Evolutionary conservation across 2,329 filamentous ascomycete species (phyloP).

Genomic region (Trichophyton equinum): DNA sequence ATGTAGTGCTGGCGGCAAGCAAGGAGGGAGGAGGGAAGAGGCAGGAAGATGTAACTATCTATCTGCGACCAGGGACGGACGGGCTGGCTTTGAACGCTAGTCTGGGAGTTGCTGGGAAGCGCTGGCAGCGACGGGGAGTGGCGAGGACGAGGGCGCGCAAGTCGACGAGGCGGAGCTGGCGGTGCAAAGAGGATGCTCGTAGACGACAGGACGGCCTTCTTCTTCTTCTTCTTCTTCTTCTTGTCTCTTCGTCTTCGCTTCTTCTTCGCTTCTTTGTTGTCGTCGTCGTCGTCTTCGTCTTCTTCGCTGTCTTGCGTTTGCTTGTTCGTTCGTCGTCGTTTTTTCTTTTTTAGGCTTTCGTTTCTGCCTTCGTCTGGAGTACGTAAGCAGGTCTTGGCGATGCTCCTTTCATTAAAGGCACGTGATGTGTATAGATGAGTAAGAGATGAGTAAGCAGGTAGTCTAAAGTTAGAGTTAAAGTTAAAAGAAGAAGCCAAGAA

Average conservation of each 20-base stretch:
- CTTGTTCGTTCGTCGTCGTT: not conserved
- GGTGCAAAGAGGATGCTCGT: not conserved
- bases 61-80: not conserved
- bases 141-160: not conserved
- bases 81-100: not conserved
- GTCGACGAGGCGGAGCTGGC: not conserved
- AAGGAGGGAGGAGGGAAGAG: not conserved
- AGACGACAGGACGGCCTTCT: not conserved
- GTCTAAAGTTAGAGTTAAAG: too few relatives aligned
- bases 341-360: not conserved
- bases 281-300: not conserved
- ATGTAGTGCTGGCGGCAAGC: not conserved
- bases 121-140: not conserved
- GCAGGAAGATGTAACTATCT: not conserved
- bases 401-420: slow-evolving; percentile 1
- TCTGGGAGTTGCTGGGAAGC: too few relatives aligned
- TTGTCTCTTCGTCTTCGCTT: not conserved
- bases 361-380: not conserved
- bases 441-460: not conserved
- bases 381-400: slow-evolving; percentile 8
- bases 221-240: not conserved
- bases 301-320: not conserved
- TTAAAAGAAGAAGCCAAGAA: not conserved
- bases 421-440: not conserved
- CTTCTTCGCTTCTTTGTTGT: not conserved